Evolutionary conservation across 345 rosid genomes (phyloP).

Genomic region (Pistacia vera): DNA sequence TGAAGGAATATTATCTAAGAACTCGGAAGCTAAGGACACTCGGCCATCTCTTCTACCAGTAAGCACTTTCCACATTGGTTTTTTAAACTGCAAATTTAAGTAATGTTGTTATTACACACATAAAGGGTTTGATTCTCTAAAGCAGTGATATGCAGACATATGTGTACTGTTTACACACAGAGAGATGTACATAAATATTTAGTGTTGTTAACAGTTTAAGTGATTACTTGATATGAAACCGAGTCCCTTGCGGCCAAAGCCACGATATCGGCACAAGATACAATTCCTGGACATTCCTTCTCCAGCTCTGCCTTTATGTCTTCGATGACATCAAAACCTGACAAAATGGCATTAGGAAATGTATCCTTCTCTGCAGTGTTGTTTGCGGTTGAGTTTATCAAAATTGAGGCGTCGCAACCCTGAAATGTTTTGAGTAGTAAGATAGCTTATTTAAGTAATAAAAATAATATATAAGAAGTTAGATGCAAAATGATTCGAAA

Average conservation of each 20-base stretch:
- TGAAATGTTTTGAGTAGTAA: constrained; percentile 15
- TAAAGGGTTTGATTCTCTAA: no score
- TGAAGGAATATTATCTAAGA: constrained; percentile 45
- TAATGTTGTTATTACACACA: not conserved
- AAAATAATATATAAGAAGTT: not conserved
- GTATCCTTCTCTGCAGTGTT: constrained; percentile 54
- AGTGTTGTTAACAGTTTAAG: not conserved
- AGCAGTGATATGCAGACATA: no score
- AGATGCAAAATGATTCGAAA: not conserved
- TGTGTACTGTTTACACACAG: not conserved
- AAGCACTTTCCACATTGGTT: constrained; percentile 61
- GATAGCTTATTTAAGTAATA: no score
- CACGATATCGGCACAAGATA: constrained; percentile 69
- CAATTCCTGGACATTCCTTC: constrained; percentile 56
- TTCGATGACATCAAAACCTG: constrained; percentile 58
- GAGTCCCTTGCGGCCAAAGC: constrained; percentile 64
- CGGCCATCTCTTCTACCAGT: constrained; percentile 79
- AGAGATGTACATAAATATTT: not conserved
- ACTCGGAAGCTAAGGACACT: constrained; percentile 48
- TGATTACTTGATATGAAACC: constrained; percentile 46
- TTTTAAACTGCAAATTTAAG: constrained; percentile 36
- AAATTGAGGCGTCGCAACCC: constrained; percentile 78
- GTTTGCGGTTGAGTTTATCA: constrained; percentile 41
- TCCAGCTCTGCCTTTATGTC: constrained; percentile 56
- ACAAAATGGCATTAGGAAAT: constrained; percentile 48